Evolutionary conservation across 2,329 filamentous ascomycete species (phyloP), one percentile per base, ranked within the genome.

Genomic region (Cercospora berteroae): DNA sequence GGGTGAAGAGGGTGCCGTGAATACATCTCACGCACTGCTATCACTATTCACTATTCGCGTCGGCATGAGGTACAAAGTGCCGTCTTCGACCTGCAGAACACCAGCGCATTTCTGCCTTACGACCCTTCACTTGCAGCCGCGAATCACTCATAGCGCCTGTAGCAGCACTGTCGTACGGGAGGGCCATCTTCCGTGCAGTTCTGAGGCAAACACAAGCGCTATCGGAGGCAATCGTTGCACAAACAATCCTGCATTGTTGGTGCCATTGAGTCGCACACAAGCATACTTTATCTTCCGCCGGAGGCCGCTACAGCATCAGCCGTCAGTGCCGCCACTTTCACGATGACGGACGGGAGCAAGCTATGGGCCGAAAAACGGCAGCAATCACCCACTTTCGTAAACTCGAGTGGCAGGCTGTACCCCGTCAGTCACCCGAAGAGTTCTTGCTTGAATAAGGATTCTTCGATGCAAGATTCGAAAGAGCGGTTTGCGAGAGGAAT

Each of bases 1-100:
- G 77, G 71, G 72, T 79, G 60, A 76, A 80, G 71, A 71, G 76
- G 61, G 70, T 78, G 18, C 74, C 72, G 42, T 75, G 73, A 75
- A 56, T 50, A 20, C 18, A 13, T 23, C 18, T 13, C 18, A 50
- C 12, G 18, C 18, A 20, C 18, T 13, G 16, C 1, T 20, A 50
- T 50, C 44, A 50, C 44, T 50, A 23, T 50, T 50, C 44, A 50
- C 44, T 3, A 25, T 13, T 12, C 13, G 44, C 18, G n/a, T 13
- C 12, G 44, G 44, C 4, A 25, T 50, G 44, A 2, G 18, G 12
- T 50, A 50, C 18, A 50, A 50, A 23, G 44, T 50, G 20, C 10
- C 44, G 20, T 25, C 10, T 25, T 12, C 4, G 20, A 50, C 4
- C 20, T 50, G 18, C 18, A 23, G 18, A 9, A 3, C 5, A 12